Conservation (phyloP, 2,329 filamentous ascomycete species). For the Fusarium illudens region DNA sequence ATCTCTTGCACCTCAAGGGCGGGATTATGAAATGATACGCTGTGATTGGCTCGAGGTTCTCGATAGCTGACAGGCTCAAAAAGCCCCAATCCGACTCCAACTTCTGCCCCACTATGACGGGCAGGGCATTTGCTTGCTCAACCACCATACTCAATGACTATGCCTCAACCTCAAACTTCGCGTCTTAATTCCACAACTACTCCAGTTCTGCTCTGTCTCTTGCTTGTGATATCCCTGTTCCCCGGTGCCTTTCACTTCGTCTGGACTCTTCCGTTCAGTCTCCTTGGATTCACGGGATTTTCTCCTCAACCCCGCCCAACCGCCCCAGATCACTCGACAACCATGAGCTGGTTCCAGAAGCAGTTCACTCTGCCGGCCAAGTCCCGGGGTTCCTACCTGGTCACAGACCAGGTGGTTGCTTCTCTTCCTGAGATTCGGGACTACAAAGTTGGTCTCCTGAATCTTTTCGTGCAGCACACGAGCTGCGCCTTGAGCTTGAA, state of each 20-base stretch:
- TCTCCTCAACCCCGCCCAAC: conserved; percentile 44
- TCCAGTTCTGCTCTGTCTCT: conserved; percentile 53
- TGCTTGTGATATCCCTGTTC: conserved; percentile 62
- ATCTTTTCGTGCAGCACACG: conserved; percentile 96
- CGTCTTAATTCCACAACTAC: conserved; percentile 52
- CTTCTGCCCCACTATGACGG: conserved; percentile 43
- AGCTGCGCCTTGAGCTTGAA: conserved; percentile 90
- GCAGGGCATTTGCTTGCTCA: conserved; percentile 18
- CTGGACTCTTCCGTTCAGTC: conserved; percentile 57
- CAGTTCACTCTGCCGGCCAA: conserved; percentile 79
- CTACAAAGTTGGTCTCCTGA: conserved; percentile 86
- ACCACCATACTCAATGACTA: conserved; percentile 39
- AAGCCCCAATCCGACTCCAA: conserved; percentile 20
- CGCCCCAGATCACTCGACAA: conserved; percentile 39
- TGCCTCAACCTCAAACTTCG: conserved; percentile 56
- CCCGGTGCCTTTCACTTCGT: conserved; percentile 62
- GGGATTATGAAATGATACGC: conserved; percentile 31
- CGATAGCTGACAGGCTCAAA: conserved; percentile 6
- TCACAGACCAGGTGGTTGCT: conserved; percentile 78
- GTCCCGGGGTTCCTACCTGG: conserved; percentile 85
- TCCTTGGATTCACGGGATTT: conserved; percentile 48
- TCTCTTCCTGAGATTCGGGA: conserved; percentile 80
- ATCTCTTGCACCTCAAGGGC: not conserved
- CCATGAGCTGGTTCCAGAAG: conserved; percentile 85
- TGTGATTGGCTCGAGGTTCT: conserved; percentile 27